A percentile compares a stretch with the other conserved stretches of the same genome.
Evolutionary conservation across 345 rosid species (phyloP).

Genomic region (Salix brachista): DNA sequence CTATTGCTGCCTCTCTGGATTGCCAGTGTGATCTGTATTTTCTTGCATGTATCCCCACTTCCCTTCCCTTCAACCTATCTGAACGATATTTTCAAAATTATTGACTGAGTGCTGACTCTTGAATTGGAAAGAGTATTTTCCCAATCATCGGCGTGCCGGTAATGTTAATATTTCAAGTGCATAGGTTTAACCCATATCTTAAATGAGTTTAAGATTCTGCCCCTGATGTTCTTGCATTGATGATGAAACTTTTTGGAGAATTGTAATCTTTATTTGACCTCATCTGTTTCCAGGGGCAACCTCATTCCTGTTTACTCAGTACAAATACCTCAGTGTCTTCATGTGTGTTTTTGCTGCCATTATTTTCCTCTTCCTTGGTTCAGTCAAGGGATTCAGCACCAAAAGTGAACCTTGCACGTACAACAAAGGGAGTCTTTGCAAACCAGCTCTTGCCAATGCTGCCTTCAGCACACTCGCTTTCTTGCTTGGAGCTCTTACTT

Average conservation of each 20-base stretch:
- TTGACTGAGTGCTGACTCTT: neutral
- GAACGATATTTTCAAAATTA: neutral
- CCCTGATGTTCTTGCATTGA: neutral
- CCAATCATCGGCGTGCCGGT: neutral
- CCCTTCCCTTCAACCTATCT: no score
- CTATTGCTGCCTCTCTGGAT: no score
- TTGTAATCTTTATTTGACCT: neutral
- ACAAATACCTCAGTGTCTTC: slow-evolving; percentile 54
- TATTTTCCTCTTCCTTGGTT: slow-evolving; percentile 68
- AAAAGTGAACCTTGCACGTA: slow-evolving; percentile 54
- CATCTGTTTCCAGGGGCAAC: slow-evolving; percentile 50
- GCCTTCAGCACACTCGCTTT: slow-evolving; percentile 61
- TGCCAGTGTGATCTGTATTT: no score
- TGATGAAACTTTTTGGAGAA: neutral
- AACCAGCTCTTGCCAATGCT: slow-evolving; percentile 62
- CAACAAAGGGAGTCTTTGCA: slow-evolving; percentile 48
- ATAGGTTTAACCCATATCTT: neutral
- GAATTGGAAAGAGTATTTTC: neutral
- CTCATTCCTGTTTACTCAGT: slow-evolving; percentile 56
- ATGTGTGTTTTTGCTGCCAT: slow-evolving; percentile 38
- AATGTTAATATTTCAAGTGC: neutral
- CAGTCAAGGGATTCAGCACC: slow-evolving; percentile 66
- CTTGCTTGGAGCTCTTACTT: slow-evolving; percentile 64
- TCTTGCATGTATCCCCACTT: no score
- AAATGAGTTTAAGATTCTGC: neutral